Conservation (phyloP, 768 basidiomycete species). For the Rhodotorula paludigena region DNA sequence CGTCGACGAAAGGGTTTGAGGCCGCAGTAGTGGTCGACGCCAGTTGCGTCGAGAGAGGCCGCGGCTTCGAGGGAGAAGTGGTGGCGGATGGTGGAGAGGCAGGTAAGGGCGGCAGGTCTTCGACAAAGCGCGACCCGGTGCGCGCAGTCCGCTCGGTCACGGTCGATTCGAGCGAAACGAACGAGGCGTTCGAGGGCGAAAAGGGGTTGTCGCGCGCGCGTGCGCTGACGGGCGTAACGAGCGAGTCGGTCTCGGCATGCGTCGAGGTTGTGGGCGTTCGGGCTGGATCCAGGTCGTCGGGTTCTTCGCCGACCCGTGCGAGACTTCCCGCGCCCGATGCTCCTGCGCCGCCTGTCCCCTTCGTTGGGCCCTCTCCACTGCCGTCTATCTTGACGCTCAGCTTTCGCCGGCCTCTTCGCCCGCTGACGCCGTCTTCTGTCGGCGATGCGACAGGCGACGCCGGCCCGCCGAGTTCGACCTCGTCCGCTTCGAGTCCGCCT, state of each 20-base stretch:
- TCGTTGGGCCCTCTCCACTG: neutral
- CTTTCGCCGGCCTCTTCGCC: neutral
- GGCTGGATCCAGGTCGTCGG: neutral
- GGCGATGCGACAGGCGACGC: neutral
- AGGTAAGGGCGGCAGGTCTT: slow-evolving; percentile 6
- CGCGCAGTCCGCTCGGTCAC: neutral
- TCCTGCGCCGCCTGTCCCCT: no score
- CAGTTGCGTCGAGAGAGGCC: no score
- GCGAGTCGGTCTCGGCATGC: neutral
- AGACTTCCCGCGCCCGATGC: neutral
- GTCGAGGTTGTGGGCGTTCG: neutral
- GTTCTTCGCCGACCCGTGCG: neutral
- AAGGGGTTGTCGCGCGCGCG: neutral
- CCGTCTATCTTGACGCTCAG: neutral
- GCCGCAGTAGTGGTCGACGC: neutral
- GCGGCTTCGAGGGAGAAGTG: neutral
- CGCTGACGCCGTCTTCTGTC: neutral
- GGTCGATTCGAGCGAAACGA: neutral
- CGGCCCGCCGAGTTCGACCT: neutral
- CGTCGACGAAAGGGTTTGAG: neutral
- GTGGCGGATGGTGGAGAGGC: neutral
- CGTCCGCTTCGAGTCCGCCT: neutral
- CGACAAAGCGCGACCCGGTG: slow-evolving; percentile 16
- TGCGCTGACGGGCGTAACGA: neutral
- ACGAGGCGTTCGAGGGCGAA: neutral